Conservation (phyloP, 345 rosid species). For the Microcos paniculata region DNA sequence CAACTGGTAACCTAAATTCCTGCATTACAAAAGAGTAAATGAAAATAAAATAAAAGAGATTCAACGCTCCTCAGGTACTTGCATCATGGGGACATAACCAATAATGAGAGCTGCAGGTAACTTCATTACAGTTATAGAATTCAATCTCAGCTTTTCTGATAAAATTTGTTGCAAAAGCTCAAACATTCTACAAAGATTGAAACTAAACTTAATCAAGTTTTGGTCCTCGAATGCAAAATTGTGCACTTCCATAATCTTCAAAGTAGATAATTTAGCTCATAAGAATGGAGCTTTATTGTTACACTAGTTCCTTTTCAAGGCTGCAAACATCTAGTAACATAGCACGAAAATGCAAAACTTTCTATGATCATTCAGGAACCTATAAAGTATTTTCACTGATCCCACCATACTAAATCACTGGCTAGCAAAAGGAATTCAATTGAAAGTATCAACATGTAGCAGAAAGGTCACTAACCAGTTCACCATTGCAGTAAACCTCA, state of each 20-base stretch:
- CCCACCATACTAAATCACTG: not conserved
- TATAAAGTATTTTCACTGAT: not conserved
- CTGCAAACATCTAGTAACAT: not conserved
- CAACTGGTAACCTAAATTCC: not conserved
- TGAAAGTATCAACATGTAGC: not conserved
- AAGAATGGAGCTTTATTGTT: not conserved
- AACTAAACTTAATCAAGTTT: not conserved
- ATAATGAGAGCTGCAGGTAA: not conserved
- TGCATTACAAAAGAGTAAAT: not conserved
- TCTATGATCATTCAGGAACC: not conserved
- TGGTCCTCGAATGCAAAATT: not conserved
- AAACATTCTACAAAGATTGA: not conserved
- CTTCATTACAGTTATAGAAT: not conserved
- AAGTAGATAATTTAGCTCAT: not conserved
- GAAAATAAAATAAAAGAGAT: not conserved
- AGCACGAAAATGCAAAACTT: not conserved
- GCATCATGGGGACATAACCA: not conserved
- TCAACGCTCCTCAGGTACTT: not conserved
- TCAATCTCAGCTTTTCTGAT: not conserved
- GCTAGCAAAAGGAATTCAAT: not conserved
- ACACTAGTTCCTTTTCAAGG: not conserved
- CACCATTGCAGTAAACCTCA: slow-evolving; percentile 68
- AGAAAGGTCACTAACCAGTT: slow-evolving; percentile 47
- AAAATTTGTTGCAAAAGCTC: not conserved
- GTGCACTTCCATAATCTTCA: not conserved